These are phyloP conservation scores for Colletotrichum tabaci DNA, from an alignment of 2,329 filamentous ascomycete genomes.

Conservation along the genomic window DNA sequence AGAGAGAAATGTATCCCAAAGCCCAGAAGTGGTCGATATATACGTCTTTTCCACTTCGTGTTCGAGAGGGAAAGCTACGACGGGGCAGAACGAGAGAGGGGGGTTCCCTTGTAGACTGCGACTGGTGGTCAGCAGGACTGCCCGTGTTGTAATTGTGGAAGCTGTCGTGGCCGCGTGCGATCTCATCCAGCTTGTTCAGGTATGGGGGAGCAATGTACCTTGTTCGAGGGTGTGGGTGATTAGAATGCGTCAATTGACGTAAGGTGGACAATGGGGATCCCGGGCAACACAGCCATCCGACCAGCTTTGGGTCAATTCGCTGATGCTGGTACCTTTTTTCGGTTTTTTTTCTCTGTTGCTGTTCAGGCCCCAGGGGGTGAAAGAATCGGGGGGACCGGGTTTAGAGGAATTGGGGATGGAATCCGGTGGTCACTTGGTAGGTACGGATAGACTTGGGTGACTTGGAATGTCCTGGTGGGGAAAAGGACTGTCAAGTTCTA, in stretches of 20 bases:
- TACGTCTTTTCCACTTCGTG: conserved; percentile 15
- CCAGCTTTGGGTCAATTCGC: conserved; percentile 32
- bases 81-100: conserved; percentile 28
- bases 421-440: neutral
- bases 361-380: conserved; percentile 3
- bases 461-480: conserved; percentile 1
- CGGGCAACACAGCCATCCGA: conserved; percentile 44
- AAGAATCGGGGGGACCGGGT: neutral
- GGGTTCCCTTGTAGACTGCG: conserved; percentile 35
- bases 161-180: conserved; percentile 5
- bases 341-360: neutral
- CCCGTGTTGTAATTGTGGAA: conserved; percentile 32
- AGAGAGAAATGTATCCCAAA: conserved; percentile 16
- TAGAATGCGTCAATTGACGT: conserved; percentile 42
- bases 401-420: neutral
- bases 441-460: neutral
- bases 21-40: conserved; percentile 33
- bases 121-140: conserved; percentile 35
- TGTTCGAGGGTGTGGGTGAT: conserved; percentile 16
- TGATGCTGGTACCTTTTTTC: conserved; percentile 11
- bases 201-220: conserved; percentile 12
- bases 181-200: conserved; percentile 9
- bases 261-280: conserved; percentile 36
- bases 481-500: neutral
- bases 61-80: conserved; percentile 18